phyloP scores from a whole-genome alignment of 176 grass and related monocot species.

The Carex parvula region DNA sequence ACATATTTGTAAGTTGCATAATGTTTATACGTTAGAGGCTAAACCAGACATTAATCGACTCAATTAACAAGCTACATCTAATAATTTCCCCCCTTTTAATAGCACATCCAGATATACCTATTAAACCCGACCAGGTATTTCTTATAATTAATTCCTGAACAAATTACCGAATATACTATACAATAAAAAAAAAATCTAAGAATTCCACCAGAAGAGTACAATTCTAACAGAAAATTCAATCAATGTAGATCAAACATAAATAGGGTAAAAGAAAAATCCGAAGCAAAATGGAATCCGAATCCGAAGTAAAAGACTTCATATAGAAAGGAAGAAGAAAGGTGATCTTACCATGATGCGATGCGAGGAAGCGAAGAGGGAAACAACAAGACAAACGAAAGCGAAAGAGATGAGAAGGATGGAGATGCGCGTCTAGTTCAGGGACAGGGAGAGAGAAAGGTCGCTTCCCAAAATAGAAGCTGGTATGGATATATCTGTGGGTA shows the following conservation, averaged over 20 bases:
- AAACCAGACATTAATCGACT: not conserved
- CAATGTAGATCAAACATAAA: not conserved
- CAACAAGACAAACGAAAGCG: not conserved
- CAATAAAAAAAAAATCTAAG: not conserved
- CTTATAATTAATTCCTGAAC: not conserved
- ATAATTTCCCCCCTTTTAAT: not conserved
- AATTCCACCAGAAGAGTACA: not conserved
- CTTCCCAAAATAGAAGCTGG: not conserved
- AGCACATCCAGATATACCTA: not conserved
- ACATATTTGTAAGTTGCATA: not conserved
- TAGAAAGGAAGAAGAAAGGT: not conserved
- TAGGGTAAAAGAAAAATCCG: not conserved
- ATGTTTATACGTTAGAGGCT: not conserved
- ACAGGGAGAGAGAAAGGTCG: not conserved
- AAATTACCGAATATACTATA: not conserved
- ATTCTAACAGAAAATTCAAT: not conserved
- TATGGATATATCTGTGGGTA: slow-evolving; percentile 10
- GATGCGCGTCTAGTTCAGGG: not conserved
- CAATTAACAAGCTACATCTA: not conserved
- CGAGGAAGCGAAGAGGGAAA: not conserved
- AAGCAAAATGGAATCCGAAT: not conserved
- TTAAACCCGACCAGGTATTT: not conserved
- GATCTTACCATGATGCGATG: slow-evolving; percentile 26
- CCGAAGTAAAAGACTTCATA: not conserved
- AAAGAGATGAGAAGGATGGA: not conserved